A percentile compares a stretch with the other conserved stretches of the same genome.
Evolutionary conservation across 2,329 filamentous ascomycete species (phyloP).

Genomic region (Chalaropsis thielavioides): DNA sequence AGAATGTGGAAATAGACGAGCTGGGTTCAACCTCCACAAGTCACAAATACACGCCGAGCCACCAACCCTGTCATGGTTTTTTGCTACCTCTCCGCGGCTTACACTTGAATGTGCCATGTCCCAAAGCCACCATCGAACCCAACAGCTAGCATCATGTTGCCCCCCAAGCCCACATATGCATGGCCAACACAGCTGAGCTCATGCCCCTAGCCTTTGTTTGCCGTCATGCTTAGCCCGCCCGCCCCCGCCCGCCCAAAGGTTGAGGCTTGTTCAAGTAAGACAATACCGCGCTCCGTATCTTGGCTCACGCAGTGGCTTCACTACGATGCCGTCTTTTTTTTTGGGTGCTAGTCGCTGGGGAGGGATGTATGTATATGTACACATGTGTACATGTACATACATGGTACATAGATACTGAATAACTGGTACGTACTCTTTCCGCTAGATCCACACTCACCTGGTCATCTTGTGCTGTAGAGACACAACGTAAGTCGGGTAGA

Average conservation of each 20-base stretch:
- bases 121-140: not conserved
- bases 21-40: no score
- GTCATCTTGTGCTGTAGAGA: no score
- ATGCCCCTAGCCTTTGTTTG: not conserved
- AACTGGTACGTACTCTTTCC: no score
- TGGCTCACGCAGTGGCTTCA: not conserved
- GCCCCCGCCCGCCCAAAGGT: no score
- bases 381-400: not conserved
- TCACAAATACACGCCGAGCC: no score
- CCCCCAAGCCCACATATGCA: not conserved
- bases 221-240: not conserved
- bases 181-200: not conserved
- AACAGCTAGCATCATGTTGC: not conserved
- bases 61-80: not conserved
- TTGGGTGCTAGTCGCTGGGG: not conserved
- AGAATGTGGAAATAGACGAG: not conserved
- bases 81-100: not conserved
- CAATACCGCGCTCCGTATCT: not conserved
- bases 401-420: no score
- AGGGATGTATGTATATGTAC: not conserved
- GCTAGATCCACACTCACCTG: no score
- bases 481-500: no score
- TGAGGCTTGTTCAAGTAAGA: not conserved
- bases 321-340: not conserved
- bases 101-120: no score